phyloP scores from a whole-genome alignment of 345 rosid genomes.

The Syzygium jambos region DNA sequence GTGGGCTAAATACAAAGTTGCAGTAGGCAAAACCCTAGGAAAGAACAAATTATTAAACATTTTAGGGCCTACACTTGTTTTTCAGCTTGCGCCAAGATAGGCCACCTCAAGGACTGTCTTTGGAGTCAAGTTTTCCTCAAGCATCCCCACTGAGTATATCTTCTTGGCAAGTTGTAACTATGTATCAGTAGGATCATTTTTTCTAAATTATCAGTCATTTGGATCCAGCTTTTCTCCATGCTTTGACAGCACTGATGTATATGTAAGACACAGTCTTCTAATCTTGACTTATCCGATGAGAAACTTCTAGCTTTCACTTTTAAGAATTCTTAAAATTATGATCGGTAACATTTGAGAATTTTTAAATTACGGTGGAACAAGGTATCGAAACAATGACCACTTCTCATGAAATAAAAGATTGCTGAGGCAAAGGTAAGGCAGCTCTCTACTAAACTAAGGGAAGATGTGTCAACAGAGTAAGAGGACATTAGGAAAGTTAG shows the following conservation, averaged over 20 bases:
- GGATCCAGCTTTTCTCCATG: not conserved
- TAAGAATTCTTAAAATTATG: not conserved
- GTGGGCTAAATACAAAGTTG: not conserved
- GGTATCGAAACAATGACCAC: not conserved
- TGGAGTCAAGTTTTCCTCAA: not conserved
- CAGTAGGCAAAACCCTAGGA: not conserved
- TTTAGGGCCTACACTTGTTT: not conserved
- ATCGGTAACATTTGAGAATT: not conserved
- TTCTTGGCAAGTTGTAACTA: not conserved
- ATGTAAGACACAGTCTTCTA: not conserved
- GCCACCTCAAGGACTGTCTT: not conserved
- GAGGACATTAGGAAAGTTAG: not conserved
- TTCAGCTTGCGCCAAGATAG: not conserved
- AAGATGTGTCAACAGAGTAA: not conserved
- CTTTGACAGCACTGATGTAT: not conserved
- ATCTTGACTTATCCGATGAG: not conserved
- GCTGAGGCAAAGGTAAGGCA: not conserved
- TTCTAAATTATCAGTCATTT: not conserved
- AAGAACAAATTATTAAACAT: not conserved
- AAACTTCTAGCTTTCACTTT: not conserved
- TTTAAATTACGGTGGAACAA: not conserved
- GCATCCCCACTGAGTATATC: not conserved
- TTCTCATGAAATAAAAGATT: not conserved
- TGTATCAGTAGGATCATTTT: not conserved
- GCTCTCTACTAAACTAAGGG: not conserved